Percentiles rank a stretch among this genome's conserved stretches.
phyloP scores from a whole-genome alignment of 2,329 filamentous ascomycete species.

The Colletotrichum costaricense region DNA sequence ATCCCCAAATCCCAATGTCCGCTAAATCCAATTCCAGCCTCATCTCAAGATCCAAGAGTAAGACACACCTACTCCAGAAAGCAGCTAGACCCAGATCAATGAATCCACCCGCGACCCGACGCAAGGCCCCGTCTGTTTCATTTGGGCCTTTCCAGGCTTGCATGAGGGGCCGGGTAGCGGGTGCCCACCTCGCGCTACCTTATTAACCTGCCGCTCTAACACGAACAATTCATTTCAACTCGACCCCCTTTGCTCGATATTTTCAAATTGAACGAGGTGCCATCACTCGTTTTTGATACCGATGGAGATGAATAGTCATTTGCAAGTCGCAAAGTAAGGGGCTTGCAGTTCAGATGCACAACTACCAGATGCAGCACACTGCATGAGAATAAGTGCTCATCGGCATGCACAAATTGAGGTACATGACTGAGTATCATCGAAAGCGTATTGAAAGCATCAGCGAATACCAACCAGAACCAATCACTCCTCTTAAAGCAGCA shows the following conservation, averaged over 20 bases:
- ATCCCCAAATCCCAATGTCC: background rate
- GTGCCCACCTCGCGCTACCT: background rate
- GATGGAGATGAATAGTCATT: background rate
- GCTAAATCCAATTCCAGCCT: conserved; percentile 1
- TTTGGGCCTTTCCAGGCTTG: conserved; percentile 6
- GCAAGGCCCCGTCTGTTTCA: conserved; percentile 27
- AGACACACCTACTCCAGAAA: background rate
- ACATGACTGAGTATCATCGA: no score
- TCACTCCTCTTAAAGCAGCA: background rate
- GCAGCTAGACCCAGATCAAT: background rate
- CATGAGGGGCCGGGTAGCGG: conserved; percentile 5
- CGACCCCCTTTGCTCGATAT: background rate
- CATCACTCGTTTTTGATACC: background rate
- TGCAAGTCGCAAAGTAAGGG: background rate
- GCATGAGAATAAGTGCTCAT: background rate
- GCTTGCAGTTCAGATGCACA: background rate
- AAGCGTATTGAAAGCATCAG: no score
- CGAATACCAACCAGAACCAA: background rate
- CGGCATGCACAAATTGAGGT: no score
- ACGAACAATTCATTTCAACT: conserved; percentile 29
- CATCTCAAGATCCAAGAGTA: background rate
- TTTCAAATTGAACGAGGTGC: background rate
- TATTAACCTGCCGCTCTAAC: conserved; percentile 9
- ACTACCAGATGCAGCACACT: background rate
- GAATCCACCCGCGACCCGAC: conserved; percentile 13